Conservation (phyloP, 139 green algal genomes). For the Coccomyxa sp. region DNA sequence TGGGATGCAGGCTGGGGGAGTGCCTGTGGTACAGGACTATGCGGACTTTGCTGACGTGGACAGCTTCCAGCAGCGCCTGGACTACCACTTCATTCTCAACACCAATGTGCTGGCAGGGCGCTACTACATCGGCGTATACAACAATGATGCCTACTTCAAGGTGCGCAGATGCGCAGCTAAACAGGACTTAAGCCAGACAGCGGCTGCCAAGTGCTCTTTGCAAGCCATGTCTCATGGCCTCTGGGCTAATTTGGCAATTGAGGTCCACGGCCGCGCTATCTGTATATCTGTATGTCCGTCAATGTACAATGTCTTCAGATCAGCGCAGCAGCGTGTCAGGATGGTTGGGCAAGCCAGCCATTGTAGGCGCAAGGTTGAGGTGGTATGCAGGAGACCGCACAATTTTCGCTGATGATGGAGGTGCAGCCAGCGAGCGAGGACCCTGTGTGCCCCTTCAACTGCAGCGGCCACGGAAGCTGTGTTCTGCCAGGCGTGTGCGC, state of each 20-base stretch:
- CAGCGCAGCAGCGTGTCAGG: neutral
- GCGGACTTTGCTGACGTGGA: constrained; percentile 24
- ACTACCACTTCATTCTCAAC: constrained; percentile 20
- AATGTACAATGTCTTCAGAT: neutral
- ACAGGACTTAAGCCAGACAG: neutral
- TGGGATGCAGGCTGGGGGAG: neutral
- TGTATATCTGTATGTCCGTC: neutral
- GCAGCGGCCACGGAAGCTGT: constrained; percentile 5
- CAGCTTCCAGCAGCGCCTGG: constrained; percentile 23
- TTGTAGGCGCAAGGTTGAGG: too few relatives aligned
- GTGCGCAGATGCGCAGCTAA: neutral
- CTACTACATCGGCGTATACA: constrained; percentile 33
- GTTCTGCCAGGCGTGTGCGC: neutral
- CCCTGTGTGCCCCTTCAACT: constrained; percentile 23
- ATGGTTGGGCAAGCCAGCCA: neutral
- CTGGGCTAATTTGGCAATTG: neutral
- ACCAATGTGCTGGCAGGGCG: neutral
- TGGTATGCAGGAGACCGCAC: neutral
- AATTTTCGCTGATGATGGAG: neutral
- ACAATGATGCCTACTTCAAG: constrained; percentile 37
- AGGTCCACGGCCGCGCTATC: neutral
- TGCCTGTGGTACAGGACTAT: constrained; percentile 23
- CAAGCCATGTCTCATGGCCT: too few relatives aligned
- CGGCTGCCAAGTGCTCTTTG: neutral
- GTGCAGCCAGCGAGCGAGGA: neutral